These are phyloP conservation scores for Porcisia hertigi DNA, from an alignment of 208 protist genomes.

Conservation along the genomic window DNA sequence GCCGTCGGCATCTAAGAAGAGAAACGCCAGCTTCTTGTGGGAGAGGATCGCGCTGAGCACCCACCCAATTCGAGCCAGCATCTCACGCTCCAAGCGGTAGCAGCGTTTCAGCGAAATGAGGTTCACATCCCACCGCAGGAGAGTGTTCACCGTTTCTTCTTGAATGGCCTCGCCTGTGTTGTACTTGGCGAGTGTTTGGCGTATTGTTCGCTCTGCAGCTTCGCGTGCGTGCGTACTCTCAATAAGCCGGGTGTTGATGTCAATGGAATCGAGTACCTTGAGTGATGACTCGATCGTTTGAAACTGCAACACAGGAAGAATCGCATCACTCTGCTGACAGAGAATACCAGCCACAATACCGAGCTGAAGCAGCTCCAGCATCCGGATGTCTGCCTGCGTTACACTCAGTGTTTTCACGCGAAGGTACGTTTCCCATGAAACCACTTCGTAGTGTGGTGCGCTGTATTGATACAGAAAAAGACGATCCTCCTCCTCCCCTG, in stretches of 20 bases:
- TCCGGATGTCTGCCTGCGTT: conserved; percentile 33
- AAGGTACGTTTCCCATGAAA: conserved; percentile 58
- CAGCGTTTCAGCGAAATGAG: conserved; percentile 32
- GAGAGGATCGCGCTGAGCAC: conserved; percentile 74
- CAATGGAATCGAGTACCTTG: conserved; percentile 65
- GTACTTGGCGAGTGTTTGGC: conserved; percentile 23
- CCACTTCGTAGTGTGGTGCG: conserved; percentile 63
- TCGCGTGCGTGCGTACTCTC: conserved; percentile 19
- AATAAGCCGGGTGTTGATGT: conserved; percentile 19
- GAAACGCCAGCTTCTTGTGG: conserved; percentile 78
- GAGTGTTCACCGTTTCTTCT: conserved; percentile 15
- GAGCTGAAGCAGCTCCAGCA: conserved; percentile 72
- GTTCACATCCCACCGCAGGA: conserved; percentile 26
- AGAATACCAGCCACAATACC: conserved; percentile 65
- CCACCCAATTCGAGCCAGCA: conserved; percentile 65
- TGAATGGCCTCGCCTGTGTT: neutral
- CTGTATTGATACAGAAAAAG: conserved; percentile 76
- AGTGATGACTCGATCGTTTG: conserved; percentile 72
- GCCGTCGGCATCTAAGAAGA: conserved; percentile 75
- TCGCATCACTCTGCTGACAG: conserved; percentile 71
- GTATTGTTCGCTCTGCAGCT: conserved; percentile 12
- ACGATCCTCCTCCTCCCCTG: conserved; percentile 23
- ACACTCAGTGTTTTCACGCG: conserved; percentile 44
- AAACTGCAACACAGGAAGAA: conserved; percentile 75
- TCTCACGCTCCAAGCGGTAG: conserved; percentile 52